Conservation (phyloP, 2,329 filamentous ascomycete species). For the Cytospora paraplurivora region DNA sequence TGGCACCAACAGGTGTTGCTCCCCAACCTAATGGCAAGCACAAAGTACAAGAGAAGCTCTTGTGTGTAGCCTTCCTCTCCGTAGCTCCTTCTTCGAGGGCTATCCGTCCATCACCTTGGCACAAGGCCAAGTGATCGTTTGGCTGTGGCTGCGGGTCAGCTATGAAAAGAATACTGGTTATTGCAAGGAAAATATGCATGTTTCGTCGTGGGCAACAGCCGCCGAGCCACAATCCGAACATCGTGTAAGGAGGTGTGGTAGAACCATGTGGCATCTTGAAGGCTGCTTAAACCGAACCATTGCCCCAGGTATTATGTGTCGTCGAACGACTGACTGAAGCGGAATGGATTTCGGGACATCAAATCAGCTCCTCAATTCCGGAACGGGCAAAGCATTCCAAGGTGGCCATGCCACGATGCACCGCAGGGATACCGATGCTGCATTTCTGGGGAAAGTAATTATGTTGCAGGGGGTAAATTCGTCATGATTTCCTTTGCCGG, state of each 20-base stretch:
- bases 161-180: neutral
- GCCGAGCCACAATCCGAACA: neutral
- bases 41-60: neutral
- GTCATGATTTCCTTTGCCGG: neutral
- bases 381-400: neutral
- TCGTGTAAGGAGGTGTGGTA: neutral
- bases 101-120: neutral
- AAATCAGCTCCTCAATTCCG: neutral
- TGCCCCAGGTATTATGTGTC: neutral
- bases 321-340: neutral
- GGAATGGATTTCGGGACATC: neutral
- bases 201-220: neutral
- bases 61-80: neutral
- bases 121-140: neutral
- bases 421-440: neutral
- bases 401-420: neutral
- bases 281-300: neutral
- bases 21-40: neutral
- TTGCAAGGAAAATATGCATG: neutral
- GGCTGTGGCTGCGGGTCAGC: neutral
- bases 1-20: constrained; percentile 1
- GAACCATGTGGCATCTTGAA: neutral
- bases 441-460: neutral
- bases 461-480: neutral
- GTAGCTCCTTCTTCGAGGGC: neutral